phyloP scores from a whole-genome alignment of 2,329 filamentous ascomycete species.

The Botrytis hyacinthi region DNA sequence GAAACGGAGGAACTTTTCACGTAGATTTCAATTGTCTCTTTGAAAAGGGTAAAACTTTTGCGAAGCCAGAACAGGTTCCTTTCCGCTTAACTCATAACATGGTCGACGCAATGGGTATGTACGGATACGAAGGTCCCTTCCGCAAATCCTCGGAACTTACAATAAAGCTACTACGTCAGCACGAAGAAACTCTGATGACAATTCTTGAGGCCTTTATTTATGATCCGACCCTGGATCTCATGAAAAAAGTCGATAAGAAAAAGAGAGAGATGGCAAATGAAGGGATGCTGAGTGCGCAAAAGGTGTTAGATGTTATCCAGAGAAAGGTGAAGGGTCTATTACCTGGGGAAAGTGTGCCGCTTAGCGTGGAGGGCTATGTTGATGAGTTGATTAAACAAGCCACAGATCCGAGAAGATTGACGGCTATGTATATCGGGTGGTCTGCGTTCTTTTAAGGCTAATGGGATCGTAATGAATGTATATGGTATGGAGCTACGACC shows the following conservation, averaged over 20 bases:
- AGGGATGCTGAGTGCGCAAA: slow-evolving; percentile 67
- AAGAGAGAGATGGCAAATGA: slow-evolving; percentile 37
- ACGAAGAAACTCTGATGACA: slow-evolving; percentile 95
- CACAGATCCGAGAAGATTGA: slow-evolving; percentile 73
- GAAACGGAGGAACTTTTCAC: slow-evolving; percentile 90
- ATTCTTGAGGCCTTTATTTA: slow-evolving; percentile 96
- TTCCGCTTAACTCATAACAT: slow-evolving; percentile 99
- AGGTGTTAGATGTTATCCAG: slow-evolving; percentile 85
- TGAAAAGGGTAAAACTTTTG: slow-evolving; percentile 94
- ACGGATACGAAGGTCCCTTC: slow-evolving; percentile 92
- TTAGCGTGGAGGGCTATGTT: slow-evolving; percentile 97
- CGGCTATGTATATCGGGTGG: slow-evolving; percentile 98
- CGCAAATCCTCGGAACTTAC: slow-evolving; percentile 87
- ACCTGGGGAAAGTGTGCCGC: slow-evolving; percentile 82
- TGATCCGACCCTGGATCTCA: slow-evolving; percentile 91
- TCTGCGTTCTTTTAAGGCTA: slow-evolving; percentile 59
- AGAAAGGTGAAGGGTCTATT: slow-evolving; percentile 83
- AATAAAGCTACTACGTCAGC: slow-evolving; percentile 76
- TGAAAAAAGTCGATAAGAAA: slow-evolving; percentile 63
- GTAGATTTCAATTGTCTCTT: slow-evolving; percentile 99
- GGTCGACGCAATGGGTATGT: slow-evolving; percentile 94
- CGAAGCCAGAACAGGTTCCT: slow-evolving; percentile 89
- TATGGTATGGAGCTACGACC: neutral
- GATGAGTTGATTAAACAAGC: slow-evolving; percentile 90
- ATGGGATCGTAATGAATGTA: neutral